These are phyloP conservation scores for Kodamaea hsintzibuensis DNA, from an alignment of 805 yeast species.

Conservation along the genomic window DNA sequence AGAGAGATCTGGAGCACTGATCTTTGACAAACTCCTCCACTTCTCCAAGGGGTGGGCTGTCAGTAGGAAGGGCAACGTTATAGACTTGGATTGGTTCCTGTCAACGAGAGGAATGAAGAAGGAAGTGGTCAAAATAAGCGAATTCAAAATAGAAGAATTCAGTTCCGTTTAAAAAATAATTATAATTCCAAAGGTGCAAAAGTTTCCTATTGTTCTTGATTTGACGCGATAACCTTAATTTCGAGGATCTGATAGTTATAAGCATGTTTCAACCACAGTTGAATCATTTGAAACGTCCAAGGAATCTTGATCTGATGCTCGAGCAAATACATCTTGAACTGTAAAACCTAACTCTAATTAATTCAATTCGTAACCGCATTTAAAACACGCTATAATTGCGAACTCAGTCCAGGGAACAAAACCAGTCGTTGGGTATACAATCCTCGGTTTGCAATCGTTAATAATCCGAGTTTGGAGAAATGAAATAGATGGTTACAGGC, in stretches of 20 bases:
- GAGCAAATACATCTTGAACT: no score
- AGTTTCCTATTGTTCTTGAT: not conserved
- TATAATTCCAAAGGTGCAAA: not conserved
- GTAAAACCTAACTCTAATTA: no score
- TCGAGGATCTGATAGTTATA: not conserved
- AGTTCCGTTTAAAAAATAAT: not conserved
- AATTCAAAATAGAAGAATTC: not conserved
- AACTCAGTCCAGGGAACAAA: not conserved
- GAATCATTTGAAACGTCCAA: not conserved
- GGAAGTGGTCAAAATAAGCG: not conserved
- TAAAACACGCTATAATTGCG: not conserved
- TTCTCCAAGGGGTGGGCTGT: not conserved
- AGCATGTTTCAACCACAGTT: not conserved
- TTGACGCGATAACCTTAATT: not conserved
- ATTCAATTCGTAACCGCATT: no score
- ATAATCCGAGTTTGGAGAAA: not conserved
- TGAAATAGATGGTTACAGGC: not conserved
- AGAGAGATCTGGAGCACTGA: not conserved
- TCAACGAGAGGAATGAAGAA: not conserved
- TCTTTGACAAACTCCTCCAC: not conserved
- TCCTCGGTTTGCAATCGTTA: not conserved
- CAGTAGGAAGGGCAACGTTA: not conserved
- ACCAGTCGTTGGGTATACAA: not conserved
- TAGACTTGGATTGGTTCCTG: not conserved
- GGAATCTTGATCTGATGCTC: no score